Evolutionary conservation across 1,284 basidiomycete species (phyloP).

Genomic region (Ganoderma sinense): DNA sequence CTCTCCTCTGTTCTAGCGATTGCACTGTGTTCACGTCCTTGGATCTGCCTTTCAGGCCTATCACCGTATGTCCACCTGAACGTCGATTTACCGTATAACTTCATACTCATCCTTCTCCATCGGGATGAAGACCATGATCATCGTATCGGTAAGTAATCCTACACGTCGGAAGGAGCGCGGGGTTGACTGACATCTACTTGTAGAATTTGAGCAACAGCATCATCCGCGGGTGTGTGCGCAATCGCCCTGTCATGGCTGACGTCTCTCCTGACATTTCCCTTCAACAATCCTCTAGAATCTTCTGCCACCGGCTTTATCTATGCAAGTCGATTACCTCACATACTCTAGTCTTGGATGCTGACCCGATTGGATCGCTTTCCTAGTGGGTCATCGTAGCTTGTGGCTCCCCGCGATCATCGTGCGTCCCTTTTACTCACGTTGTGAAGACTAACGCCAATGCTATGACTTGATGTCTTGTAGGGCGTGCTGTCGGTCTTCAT

Average conservation of each 20-base stretch:
- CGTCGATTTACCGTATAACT: neutral
- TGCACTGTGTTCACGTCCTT: neutral
- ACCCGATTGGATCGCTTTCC: neutral
- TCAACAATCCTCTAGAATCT: conserved; percentile 19
- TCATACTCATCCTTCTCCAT: neutral
- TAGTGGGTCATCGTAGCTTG: conserved; percentile 25
- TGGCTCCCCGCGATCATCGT: conserved; percentile 31
- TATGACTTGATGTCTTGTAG: neutral
- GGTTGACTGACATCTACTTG: neutral
- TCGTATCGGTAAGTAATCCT: conserved; percentile 27
- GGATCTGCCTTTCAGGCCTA: conserved; percentile 18
- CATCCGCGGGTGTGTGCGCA: conserved; percentile 28
- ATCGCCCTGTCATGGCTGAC: neutral
- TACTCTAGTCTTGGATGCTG: neutral
- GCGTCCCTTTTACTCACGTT: neutral
- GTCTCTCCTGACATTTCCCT: neutral
- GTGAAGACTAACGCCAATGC: neutral
- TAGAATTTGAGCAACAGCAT: conserved; percentile 36
- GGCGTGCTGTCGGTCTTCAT: conserved; percentile 21
- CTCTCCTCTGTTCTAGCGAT: neutral
- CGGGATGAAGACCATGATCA: conserved; percentile 31
- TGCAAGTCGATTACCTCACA: conserved; percentile 14
- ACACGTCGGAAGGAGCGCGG: neutral
- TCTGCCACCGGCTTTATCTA: conserved; percentile 31
- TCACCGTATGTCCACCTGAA: conserved; percentile 22